Base-by-base conservation (phyloP, 2,329 filamentous ascomycete genomes). In the Colletotrichum sansevieriae region DNA sequence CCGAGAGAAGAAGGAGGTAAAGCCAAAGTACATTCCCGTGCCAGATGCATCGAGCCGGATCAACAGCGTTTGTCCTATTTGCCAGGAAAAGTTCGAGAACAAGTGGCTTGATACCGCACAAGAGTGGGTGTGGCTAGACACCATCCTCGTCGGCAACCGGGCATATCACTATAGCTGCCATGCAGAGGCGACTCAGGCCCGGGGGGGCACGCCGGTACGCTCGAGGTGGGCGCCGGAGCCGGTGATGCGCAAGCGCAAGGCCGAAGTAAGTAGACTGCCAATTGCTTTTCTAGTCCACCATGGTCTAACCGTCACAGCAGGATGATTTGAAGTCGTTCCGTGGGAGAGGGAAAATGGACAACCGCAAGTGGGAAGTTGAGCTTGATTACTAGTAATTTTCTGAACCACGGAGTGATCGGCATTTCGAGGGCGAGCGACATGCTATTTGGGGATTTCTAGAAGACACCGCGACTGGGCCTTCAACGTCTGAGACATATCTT, bases 101-200 rank as follows among this genome's bases (percentile, higher is more conserved):
- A 92, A 92, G 72, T 98, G 94, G 92, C 90, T 95, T 7, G 94
- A 97, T 74, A 94, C 97, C 71, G 92, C 92, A 18, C 94, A 98
- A 79, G 95, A 99, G 76, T 98, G 95, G 87, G 95, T 99, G 46
- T 98, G 96, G 93, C 91, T 94, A 78, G 95, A 99, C 78, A 93
- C 95, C 0, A 85, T 92, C 58, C 87, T 91, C 72, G 88, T 97
- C 35, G 92, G 92, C 41, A 89, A 87, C 64, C 90, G 93, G 71
- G 91, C 96, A 15, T 98, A 94, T 75, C 96, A 99, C 79, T 94
- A 91, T 11, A 97, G 90, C 63, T 99, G 96, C 78, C 93, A 95
- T 77, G 88, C 89, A 18, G 95, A 98, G 80, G 92, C 93, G 37
- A 91, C 88, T 41, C 91, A 89, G 75, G 90, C 91, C 72, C 85